Evolutionary conservation across 352 stramenopile species (phyloP).

Genomic region (Globisporangium uncinulatum): DNA sequence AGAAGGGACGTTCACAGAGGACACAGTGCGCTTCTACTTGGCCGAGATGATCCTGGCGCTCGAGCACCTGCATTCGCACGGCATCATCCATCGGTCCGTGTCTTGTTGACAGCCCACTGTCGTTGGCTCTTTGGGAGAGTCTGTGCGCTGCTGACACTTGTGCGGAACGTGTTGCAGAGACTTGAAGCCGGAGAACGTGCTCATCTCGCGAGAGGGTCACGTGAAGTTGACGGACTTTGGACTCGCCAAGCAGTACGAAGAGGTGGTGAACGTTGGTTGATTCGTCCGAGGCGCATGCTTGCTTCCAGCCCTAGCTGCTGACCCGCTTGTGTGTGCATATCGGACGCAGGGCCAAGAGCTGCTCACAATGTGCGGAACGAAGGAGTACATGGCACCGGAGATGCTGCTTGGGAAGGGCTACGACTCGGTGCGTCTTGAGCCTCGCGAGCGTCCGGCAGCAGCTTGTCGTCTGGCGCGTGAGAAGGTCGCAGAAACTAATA

Average conservation of each 20-base stretch:
- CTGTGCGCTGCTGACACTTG: too few relatives aligned
- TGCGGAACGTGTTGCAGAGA: constrained; percentile 33
- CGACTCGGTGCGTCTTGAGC: constrained; percentile 36
- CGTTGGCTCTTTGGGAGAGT: too few relatives aligned
- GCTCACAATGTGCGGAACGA: constrained; percentile 72
- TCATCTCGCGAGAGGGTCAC: constrained; percentile 86
- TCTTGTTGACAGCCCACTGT: too few relatives aligned
- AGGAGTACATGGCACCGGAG: constrained; percentile 86
- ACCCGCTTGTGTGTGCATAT: background rate
- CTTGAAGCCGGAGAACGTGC: constrained; percentile 91
- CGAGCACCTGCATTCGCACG: constrained; percentile 71
- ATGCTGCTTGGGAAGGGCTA: constrained; percentile 83
- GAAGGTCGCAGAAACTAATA: background rate
- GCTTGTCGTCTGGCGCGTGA: background rate
- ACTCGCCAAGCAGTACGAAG: constrained; percentile 65
- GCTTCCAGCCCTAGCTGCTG: background rate
- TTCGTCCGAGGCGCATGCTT: background rate
- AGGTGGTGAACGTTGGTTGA: constrained; percentile 19
- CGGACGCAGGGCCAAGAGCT: constrained; percentile 45
- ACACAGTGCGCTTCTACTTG: constrained; percentile 71
- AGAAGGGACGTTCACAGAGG: constrained; percentile 65
- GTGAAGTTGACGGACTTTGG: constrained; percentile 92
- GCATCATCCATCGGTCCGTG: constrained; percentile 82
- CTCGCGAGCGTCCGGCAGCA: background rate
- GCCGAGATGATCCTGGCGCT: constrained; percentile 83